Evolutionary conservation across 495 filamentous ascomycete genomes (phyloP).

Genomic region (Penicillium taxi): DNA sequence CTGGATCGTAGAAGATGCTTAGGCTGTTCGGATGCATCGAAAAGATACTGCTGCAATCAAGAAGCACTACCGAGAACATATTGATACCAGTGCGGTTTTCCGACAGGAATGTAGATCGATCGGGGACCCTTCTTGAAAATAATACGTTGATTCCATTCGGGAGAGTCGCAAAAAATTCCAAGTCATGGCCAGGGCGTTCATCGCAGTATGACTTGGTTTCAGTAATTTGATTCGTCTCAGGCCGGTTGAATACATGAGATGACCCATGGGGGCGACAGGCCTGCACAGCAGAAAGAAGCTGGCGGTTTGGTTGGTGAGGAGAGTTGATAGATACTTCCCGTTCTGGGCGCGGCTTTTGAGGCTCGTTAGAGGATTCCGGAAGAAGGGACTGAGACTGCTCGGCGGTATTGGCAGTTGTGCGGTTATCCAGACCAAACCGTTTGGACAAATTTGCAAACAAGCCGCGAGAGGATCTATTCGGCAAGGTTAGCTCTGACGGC

Average conservation of each 20-base stretch:
- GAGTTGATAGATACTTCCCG: slow-evolving; percentile 36
- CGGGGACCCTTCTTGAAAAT: slow-evolving; percentile 47
- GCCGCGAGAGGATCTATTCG: slow-evolving; percentile 37
- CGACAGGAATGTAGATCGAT: slow-evolving; percentile 50
- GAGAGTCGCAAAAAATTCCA: slow-evolving; percentile 63
- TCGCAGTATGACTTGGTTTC: slow-evolving; percentile 90
- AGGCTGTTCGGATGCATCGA: slow-evolving; percentile 50
- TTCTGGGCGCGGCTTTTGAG: slow-evolving; percentile 29
- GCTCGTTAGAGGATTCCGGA: slow-evolving; percentile 29
- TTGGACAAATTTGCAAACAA: slow-evolving; percentile 59
- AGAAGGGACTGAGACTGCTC: slow-evolving; percentile 21
- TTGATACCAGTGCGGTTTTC: slow-evolving; percentile 56
- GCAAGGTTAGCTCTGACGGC: slow-evolving; percentile 14
- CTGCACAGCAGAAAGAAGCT: slow-evolving; percentile 71
- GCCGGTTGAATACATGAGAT: slow-evolving; percentile 57
- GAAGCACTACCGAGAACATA: slow-evolving; percentile 61
- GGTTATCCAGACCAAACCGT: slow-evolving; percentile 54
- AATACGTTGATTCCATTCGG: slow-evolving; percentile 67
- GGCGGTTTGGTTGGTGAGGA: slow-evolving; percentile 45
- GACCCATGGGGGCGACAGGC: slow-evolving; percentile 75
- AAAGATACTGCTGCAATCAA: slow-evolving; percentile 64
- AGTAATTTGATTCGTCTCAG: slow-evolving; percentile 64
- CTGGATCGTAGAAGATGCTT: slow-evolving; percentile 81
- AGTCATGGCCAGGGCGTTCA: slow-evolving; percentile 67
- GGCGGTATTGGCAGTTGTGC: slow-evolving; percentile 15